These are phyloP conservation scores for Fusarium sp. DNA, from an alignment of 2,329 filamentous ascomycete genomes.

Conservation along the genomic window DNA sequence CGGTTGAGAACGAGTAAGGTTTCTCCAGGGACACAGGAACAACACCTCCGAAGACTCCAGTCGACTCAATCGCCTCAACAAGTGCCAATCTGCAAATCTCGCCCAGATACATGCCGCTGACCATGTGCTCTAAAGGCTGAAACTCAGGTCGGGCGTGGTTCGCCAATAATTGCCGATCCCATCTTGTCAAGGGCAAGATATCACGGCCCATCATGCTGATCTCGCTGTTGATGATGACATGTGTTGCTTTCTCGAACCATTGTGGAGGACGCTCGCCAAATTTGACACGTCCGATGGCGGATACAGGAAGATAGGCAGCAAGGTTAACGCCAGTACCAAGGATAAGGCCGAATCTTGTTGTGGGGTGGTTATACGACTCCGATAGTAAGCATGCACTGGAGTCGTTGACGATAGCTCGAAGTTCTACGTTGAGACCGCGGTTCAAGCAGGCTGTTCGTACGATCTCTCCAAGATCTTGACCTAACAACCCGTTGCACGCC, in stretches of 20 bases:
- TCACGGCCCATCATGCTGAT: conserved; percentile 71
- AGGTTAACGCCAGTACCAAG: conserved; percentile 75
- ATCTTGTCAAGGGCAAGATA: conserved; percentile 67
- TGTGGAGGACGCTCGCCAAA: conserved; percentile 63
- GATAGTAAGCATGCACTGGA: conserved; percentile 73
- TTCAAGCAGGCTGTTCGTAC: conserved; percentile 63
- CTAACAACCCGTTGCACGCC: conserved; percentile 65
- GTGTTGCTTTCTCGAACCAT: conserved; percentile 67
- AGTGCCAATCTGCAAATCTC: conserved; percentile 69
- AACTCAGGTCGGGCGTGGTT: conserved; percentile 66
- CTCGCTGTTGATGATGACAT: conserved; percentile 74
- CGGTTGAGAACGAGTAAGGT: conserved; percentile 68
- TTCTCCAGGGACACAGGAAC: conserved; percentile 62
- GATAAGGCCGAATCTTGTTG: conserved; percentile 71
- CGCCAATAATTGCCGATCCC: conserved; percentile 64
- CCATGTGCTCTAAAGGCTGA: conserved; percentile 69
- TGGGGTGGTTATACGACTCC: conserved; percentile 66
- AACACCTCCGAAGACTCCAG: conserved; percentile 64
- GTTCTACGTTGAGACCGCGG: conserved; percentile 61
- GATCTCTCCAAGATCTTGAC: conserved; percentile 68
- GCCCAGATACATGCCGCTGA: conserved; percentile 73
- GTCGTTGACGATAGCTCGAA: conserved; percentile 73
- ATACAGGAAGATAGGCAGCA: conserved; percentile 69
- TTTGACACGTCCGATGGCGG: conserved; percentile 63
- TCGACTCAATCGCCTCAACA: conserved; percentile 65